Percentiles rank a stretch among this genome's conserved stretches.
phyloP scores from a whole-genome alignment of 139 green algal species.

The Coccomyxa sp. region DNA sequence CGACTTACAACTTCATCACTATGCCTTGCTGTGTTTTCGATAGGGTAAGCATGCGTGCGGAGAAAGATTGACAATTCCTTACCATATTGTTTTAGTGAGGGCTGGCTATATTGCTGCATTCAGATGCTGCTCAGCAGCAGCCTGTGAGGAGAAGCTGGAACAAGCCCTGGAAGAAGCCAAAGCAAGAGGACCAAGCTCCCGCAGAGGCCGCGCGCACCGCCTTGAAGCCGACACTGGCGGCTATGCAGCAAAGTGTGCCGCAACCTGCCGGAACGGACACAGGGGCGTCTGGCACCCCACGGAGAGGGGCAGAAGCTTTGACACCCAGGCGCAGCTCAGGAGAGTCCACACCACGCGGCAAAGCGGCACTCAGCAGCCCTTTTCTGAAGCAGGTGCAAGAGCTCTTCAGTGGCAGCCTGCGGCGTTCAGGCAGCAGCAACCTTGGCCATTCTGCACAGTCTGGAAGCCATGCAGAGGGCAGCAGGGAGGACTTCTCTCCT shows the following conservation, averaged over 20 bases:
- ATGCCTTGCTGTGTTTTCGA: no score
- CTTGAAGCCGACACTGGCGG: background rate
- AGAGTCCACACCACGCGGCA: no score
- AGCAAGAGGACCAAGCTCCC: background rate
- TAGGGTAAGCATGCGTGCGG: no score
- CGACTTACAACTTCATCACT: background rate
- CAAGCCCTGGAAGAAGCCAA: background rate
- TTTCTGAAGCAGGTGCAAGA: background rate
- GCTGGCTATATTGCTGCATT: background rate
- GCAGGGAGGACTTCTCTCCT: no score
- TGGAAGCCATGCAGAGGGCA: no score
- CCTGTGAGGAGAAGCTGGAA: background rate
- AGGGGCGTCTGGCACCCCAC: no score
- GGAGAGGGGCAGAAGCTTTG: no score
- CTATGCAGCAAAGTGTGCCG: background rate
- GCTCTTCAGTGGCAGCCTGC: background rate
- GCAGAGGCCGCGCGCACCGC: background rate
- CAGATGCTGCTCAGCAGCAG: background rate
- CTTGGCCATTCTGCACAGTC: background rate
- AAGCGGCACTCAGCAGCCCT: no score
- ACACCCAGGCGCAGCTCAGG: no score
- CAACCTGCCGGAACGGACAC: background rate
- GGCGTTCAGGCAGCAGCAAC: background rate
- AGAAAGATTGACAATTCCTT: no score
- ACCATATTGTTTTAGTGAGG: no score